Evolutionary conservation across 768 basidiomycete genomes (phyloP).

Genomic region (Boletus bicolor): DNA sequence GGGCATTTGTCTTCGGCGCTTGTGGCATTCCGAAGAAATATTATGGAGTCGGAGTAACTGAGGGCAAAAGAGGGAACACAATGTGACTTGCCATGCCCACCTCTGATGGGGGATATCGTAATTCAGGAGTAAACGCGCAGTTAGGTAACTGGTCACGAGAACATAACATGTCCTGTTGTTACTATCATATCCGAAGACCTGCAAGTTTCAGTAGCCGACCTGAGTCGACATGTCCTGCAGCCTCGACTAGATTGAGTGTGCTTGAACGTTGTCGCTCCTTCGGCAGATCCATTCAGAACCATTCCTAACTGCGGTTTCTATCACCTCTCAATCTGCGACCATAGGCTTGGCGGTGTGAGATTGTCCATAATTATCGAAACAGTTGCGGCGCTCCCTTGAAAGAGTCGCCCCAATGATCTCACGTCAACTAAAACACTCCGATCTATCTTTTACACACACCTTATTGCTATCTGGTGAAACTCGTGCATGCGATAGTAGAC

Average conservation of each 20-base stretch:
- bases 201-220: neutral
- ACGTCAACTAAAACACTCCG: neutral
- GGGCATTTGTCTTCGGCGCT: slow-evolving; percentile 45
- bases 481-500: neutral
- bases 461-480: neutral
- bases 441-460: neutral
- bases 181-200: neutral
- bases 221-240: neutral
- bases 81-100: neutral
- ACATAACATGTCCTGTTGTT: too few relatives aligned
- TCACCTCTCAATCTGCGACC: slow-evolving; percentile 19
- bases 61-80: neutral
- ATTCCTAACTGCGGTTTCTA: neutral
- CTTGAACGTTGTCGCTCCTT: neutral
- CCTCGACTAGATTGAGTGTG: neutral
- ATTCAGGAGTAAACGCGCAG: slow-evolving; percentile 4
- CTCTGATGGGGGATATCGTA: slow-evolving; percentile 1
- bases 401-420: too few relatives aligned
- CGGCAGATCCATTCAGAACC: neutral
- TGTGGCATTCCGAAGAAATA: slow-evolving; percentile 42
- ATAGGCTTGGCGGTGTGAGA: neutral
- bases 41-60: neutral
- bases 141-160: slow-evolving; percentile 11
- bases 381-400: neutral
- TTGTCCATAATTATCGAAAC: neutral